phyloP scores from a whole-genome alignment of 441 rosid species.

The Euphorbia neoarborescens region DNA sequence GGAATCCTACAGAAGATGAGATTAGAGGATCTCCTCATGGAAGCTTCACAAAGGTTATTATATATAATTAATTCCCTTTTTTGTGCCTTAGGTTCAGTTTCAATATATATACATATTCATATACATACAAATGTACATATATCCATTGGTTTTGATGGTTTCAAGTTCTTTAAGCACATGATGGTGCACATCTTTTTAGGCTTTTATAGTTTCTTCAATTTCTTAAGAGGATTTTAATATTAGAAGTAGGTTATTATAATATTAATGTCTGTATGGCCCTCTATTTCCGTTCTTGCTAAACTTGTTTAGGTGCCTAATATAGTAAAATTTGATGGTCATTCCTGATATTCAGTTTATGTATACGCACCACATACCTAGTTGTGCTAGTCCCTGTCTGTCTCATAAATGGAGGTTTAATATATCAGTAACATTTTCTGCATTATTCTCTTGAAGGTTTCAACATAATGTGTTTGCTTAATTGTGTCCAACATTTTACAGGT shows the following conservation, averaged over 20 bases:
- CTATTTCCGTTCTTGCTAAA: background rate
- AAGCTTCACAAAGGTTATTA: constrained; percentile 61
- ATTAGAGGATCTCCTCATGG: constrained; percentile 38
- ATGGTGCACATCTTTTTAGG: background rate
- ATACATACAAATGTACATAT: no score
- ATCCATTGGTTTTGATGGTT: background rate
- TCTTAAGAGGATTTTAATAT: background rate
- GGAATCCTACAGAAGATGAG: constrained; percentile 50
- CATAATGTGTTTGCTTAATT: background rate
- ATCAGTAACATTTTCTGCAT: background rate
- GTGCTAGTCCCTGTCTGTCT: background rate
- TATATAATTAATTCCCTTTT: background rate
- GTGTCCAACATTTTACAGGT: constrained; percentile 35
- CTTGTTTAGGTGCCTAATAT: background rate
- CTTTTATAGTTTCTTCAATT: background rate
- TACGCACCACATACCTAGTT: background rate
- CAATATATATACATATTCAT: no score
- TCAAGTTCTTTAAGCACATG: background rate
- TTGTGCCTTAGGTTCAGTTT: no score
- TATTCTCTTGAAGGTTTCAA: background rate
- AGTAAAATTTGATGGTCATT: background rate
- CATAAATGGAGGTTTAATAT: background rate
- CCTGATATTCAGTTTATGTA: background rate
- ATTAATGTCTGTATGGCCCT: background rate
- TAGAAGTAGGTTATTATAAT: background rate